phyloP scores from a whole-genome alignment of 306 rosid species.

The Castanopsis chinensis region DNA sequence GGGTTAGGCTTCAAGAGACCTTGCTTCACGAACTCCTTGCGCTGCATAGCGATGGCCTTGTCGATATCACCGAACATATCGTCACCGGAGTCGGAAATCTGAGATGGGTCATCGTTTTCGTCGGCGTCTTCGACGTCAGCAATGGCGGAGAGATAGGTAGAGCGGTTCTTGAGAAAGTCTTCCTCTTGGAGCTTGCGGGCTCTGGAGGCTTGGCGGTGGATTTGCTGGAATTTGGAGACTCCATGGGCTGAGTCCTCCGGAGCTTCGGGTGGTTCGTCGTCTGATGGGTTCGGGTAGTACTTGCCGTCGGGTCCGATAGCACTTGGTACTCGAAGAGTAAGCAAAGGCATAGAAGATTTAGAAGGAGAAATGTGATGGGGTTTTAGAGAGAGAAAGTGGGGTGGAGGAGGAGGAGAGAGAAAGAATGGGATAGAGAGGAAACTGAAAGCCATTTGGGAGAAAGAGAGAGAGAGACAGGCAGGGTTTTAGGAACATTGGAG shows the following conservation, averaged over 20 bases:
- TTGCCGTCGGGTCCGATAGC: conserved; percentile 65
- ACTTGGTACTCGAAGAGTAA: conserved; percentile 28
- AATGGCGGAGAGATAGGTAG: conserved; percentile 80
- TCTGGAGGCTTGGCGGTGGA: conserved; percentile 71
- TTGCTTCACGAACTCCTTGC: conserved; percentile 81
- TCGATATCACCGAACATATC: conserved; percentile 88
- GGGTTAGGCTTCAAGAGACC: conserved; percentile 88
- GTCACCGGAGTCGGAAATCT: conserved; percentile 44
- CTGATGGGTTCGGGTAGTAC: conserved; percentile 75
- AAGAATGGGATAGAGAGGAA: conserved; percentile 46
- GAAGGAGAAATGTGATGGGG: conserved; percentile 8
- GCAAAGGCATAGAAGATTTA: not conserved
- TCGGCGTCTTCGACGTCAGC: conserved; percentile 70
- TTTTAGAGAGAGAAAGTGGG: conserved; percentile 34
- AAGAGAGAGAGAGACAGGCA: not conserved
- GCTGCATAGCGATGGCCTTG: conserved; percentile 78
- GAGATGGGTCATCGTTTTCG: conserved; percentile 33
- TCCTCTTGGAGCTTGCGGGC: conserved; percentile 66
- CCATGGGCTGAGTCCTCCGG: conserved; percentile 75
- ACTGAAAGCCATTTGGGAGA: conserved; percentile 54
- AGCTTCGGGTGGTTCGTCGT: conserved; percentile 87
- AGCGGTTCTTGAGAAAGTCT: conserved; percentile 68
- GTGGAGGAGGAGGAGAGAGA: conserved; percentile 24
- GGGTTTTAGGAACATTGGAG: not conserved
- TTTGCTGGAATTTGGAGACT: conserved; percentile 72